These are phyloP conservation scores for Endogone sp. DNA, from an alignment of 192 early-diverging fungal genomes.

Conservation along the genomic window DNA sequence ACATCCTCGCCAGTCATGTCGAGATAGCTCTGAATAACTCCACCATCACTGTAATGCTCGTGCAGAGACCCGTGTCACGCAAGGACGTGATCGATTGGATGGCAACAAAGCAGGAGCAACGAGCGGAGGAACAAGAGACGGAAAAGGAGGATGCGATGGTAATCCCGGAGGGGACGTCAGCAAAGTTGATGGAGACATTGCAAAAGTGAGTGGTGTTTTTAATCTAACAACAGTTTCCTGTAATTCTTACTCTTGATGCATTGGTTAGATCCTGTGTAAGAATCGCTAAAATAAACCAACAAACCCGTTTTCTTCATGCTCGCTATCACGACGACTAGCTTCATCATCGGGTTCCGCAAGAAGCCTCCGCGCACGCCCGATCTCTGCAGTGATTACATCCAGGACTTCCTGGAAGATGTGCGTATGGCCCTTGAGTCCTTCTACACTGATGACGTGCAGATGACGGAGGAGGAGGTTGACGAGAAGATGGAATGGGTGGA, in stretches of 20 bases:
- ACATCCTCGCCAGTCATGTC: constrained; percentile 33
- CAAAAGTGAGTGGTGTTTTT: not conserved
- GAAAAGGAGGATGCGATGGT: not conserved
- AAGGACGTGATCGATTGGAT: constrained; percentile 26
- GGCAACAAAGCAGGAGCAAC: not conserved
- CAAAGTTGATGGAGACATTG: not conserved
- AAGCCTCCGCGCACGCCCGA: constrained; percentile 15
- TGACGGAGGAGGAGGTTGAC: constrained; percentile 27
- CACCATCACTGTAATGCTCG: constrained; percentile 22
- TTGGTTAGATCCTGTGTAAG: no score
- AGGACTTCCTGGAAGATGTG: constrained; percentile 6
- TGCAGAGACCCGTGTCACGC: constrained; percentile 31
- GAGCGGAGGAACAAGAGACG: not conserved
- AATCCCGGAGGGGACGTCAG: not conserved
- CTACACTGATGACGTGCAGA: constrained; percentile 5
- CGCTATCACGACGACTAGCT: constrained; percentile 13
- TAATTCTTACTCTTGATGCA: no score
- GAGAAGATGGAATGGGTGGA: constrained; percentile 44
- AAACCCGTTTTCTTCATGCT: no score
- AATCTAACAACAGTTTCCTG: no score
- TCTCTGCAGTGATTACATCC: constrained; percentile 15
- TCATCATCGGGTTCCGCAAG: constrained; percentile 19
- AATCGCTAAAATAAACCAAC: no score
- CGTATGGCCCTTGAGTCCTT: not conserved
- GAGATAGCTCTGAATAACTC: constrained; percentile 13